Conservation (phyloP, 441 rosid genomes). For the Viola pubescens region DNA sequence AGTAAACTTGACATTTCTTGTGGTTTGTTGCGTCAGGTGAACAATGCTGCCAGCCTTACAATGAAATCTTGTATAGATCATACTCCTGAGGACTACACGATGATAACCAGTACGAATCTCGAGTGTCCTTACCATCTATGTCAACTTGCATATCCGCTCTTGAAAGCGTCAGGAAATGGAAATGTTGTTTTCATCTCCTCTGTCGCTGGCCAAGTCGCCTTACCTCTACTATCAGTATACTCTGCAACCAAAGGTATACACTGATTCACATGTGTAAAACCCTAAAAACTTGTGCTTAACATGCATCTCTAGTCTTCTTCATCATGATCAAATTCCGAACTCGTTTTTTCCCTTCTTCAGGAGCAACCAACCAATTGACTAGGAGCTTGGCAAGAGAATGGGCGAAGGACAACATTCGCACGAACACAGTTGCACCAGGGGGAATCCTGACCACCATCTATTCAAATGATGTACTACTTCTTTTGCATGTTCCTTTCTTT, state of each 20-base stretch:
- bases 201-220: slow-evolving; percentile 36
- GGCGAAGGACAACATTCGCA: slow-evolving; percentile 81
- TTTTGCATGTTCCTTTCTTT: background rate
- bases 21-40: slow-evolving; percentile 32
- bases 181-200: slow-evolving; percentile 75
- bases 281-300: background rate
- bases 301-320: background rate
- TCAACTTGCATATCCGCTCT: slow-evolving; percentile 68
- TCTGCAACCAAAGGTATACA: slow-evolving; percentile 61
- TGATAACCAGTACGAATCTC: slow-evolving; percentile 49
- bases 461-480: slow-evolving; percentile 32
- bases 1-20: background rate
- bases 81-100: slow-evolving; percentile 44
- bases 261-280: background rate
- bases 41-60: slow-evolving; percentile 50
- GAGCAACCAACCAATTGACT: slow-evolving; percentile 73
- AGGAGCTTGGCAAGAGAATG: slow-evolving; percentile 82
- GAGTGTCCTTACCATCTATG: slow-evolving; percentile 61
- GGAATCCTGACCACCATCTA: slow-evolving; percentile 50
- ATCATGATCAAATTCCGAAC: background rate
- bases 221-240: slow-evolving; percentile 46
- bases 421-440: slow-evolving; percentile 74
- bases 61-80: slow-evolving; percentile 43
- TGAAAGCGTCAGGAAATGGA: slow-evolving; percentile 66
- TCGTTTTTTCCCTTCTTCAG: slow-evolving; percentile 20